Conservation (phyloP, 805 yeast genomes). For the Hanseniaspora taiwanica region DNA sequence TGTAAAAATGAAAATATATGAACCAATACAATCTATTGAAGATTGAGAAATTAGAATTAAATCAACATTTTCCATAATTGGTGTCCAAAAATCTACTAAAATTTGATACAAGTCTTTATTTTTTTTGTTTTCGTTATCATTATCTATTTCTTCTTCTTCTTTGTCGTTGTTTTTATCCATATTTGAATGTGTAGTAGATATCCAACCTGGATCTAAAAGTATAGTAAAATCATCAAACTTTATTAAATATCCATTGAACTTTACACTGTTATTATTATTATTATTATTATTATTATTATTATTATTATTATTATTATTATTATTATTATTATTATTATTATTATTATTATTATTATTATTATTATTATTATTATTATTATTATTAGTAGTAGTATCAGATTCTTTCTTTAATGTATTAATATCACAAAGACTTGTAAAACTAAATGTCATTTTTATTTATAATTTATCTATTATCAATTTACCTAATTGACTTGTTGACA, state of each 20-base stretch:
- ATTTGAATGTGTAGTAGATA: background rate
- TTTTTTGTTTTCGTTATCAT: background rate
- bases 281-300: background rate
- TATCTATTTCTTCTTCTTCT: background rate
- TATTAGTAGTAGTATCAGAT: slow-evolving; percentile 7
- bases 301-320: background rate
- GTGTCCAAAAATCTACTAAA: slow-evolving; percentile 25
- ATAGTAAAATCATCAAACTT: slow-evolving; percentile 45
- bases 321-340: background rate
- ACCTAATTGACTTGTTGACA: too few species aligned
- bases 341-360: background rate
- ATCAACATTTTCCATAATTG: slow-evolving; percentile 38
- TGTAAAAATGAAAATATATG: slow-evolving; percentile 50
- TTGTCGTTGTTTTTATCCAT: background rate
- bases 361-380: background rate
- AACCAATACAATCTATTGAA: slow-evolving; percentile 66
- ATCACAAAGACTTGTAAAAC: slow-evolving; percentile 14
- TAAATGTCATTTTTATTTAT: slow-evolving; percentile 16
- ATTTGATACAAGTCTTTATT: slow-evolving; percentile 22
- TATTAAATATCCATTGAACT: slow-evolving; percentile 25
- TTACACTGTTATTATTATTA: background rate
- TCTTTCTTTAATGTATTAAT: background rate
- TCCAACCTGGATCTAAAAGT: slow-evolving; percentile 68
- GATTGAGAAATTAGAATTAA: slow-evolving; percentile 78
- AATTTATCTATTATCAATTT: too few species aligned